Conservation (phyloP, 2,329 filamentous ascomycete genomes). For the Diaporthe citrichinensis region DNA sequence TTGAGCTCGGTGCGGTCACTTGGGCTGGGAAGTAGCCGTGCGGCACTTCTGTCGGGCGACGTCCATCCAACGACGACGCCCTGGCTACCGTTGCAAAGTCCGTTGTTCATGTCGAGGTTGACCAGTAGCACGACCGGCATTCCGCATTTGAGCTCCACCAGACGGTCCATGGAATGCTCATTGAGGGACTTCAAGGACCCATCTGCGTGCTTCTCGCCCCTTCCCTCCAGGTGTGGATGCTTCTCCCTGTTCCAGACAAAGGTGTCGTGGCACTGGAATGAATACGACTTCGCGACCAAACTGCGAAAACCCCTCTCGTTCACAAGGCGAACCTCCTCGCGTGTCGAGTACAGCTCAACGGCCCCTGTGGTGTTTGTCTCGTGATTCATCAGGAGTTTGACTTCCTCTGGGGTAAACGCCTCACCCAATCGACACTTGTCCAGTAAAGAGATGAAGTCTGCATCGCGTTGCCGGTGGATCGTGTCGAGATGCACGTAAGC, state of each 20-base stretch:
- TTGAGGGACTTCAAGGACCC: constrained; percentile 52
- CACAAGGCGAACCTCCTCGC: constrained; percentile 53
- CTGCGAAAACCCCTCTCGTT: constrained; percentile 53
- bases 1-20: constrained; percentile 55
- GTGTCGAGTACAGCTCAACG: constrained; percentile 60
- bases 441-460: constrained; percentile 66
- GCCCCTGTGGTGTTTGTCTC: constrained; percentile 56
- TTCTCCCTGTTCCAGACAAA: constrained; percentile 53
- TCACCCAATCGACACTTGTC: constrained; percentile 67
- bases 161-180: constrained; percentile 62
- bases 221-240: constrained; percentile 48
- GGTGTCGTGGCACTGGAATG: constrained; percentile 55
- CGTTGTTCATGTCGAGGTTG: constrained; percentile 59
- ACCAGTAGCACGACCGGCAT: constrained; percentile 67
- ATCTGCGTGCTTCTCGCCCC: constrained; percentile 44
- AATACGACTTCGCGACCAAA: constrained; percentile 48
- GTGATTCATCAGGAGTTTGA: constrained; percentile 61
- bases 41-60: constrained; percentile 48
- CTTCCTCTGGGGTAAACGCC: constrained; percentile 53
- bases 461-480: constrained; percentile 71
- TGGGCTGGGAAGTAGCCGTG: neutral
- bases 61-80: constrained; percentile 62
- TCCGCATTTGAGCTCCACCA: constrained; percentile 61
- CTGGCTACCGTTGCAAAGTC: constrained; percentile 64
- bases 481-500: constrained; percentile 64